Base-by-base conservation (phyloP, 768 basidiomycete genomes). In the Kwoniella sp. region DNA sequence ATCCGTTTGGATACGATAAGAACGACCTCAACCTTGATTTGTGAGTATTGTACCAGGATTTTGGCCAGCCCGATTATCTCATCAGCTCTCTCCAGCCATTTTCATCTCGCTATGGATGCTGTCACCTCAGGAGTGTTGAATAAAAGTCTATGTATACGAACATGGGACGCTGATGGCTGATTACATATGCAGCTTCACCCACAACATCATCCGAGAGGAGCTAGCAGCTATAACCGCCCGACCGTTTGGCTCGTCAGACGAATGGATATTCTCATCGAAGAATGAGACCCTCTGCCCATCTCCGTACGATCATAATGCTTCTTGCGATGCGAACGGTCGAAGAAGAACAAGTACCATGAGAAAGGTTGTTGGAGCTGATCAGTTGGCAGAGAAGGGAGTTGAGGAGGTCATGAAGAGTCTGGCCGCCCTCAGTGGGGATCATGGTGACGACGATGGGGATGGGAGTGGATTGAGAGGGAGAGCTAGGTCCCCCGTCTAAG, bases 1-100 rank as follows among this genome's bases (percentile, higher is more conserved):
- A 79, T 60, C 78, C 78, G 10, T 79, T 79, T 59, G 77, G 77
- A n/a, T 77, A 77, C 64, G 78, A 79, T 61, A 56, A 61, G 29
- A 79, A 79, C 54, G 75, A 79, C 52, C 69, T 77, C 15, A 76
- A 78, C 64, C 67, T 78, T 21, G 40, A 44, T 15, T 44, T 44
- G 60, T 61, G n/a, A 46, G 60, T 61, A 15, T 30, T n/a, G n/a
- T 33, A 15, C 19, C 27, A 1, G 26, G n/a, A n/a, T n/a, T n/a
- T n/a, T n/a, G n/a, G n/a, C n/a, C n/a, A n/a, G n/a, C n/a, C n/a
- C n/a, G n/a, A n/a, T n/a, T n/a, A n/a, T n/a, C n/a, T n/a, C n/a
- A n/a, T n/a, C n/a, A n/a, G n/a, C n/a, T n/a, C n/a, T n/a, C n/a
- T n/a, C n/a, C n/a, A n/a, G n/a, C n/a, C n/a, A n/a, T n/a, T n/a